Base-by-base conservation (phyloP, 441 rosid genomes). In the Erysimum cheiri region DNA sequence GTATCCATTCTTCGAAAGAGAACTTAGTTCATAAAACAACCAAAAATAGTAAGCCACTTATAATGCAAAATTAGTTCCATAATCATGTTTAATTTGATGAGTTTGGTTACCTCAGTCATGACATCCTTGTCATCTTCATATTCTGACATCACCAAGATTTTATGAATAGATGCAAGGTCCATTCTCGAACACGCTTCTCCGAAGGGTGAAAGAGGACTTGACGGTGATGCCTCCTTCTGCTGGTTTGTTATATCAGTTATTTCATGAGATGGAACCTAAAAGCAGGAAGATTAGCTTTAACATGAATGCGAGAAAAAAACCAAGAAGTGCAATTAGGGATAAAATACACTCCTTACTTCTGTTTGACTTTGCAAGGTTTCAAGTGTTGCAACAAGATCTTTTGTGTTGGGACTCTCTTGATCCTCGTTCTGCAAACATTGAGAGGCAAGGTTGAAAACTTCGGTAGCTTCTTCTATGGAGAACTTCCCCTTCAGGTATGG, bases 1-100 rank as follows among this genome's bases (percentile, higher is more conserved):
- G 90, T 9, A 88, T 81, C 96, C 96, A 89, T 69, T 92, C 97
- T 82, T 89, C 88, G 75, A 92, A 89, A 67, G 96, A 89, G 33
- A 82, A 70, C 97, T 87, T 79, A 72, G 46, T 36, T 49, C 64
- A 74, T 13, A 7, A 60, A 36, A 19, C 71, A 72, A 33, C 4
- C 55, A 26, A 53, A 22, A 31, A 36, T 60, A 37, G 35, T 69
- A 61, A 74, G 60, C 9, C 65, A 22, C 55, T 37, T 56, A 55
- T 69, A 60, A 56, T 39, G 39, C 41, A 19, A 74, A 7, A 48
- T 19, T 43, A 62, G 24, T 33, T 17, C 32, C 11, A 8, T 2
- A 55, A 39, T 24, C 26, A 39, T 55, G 24, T 13, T 44, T 24
- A 4, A 52, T 29, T 54, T 15, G 41, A 64, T 55, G 31, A 43